A percentile compares a stretch with the other conserved stretches of the same genome.
phyloP scores from a whole-genome alignment of 2,329 filamentous ascomycete genomes.

The Passalora sequoiae region DNA sequence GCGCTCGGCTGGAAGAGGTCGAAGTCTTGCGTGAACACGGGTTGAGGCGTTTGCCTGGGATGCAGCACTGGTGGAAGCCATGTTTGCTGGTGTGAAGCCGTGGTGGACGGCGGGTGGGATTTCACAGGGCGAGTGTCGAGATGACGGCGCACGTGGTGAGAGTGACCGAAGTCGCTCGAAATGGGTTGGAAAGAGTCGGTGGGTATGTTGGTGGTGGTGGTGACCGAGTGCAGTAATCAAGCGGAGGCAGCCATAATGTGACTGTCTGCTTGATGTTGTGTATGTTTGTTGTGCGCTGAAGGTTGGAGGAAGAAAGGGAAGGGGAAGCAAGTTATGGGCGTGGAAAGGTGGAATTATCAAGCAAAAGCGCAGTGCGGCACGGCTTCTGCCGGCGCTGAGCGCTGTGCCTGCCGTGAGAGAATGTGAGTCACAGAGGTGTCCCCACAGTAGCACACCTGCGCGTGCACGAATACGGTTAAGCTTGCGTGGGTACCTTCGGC shows the following conservation, averaged over 20 bases:
- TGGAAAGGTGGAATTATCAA: too few relatives aligned
- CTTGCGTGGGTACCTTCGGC: too few relatives aligned
- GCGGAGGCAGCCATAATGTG: slow-evolving; percentile 34
- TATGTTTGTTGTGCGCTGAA: slow-evolving; percentile 7
- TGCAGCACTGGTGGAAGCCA: slow-evolving; percentile 64
- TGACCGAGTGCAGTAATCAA: slow-evolving; percentile 28
- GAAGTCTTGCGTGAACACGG: slow-evolving; percentile 60
- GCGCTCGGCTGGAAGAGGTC: slow-evolving; percentile 61
- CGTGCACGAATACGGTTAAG: too few relatives aligned
- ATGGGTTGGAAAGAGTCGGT: slow-evolving; percentile 22
- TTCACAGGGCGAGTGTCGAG: slow-evolving; percentile 49
- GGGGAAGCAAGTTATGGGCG: neutral
- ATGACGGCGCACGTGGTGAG: slow-evolving; percentile 32
- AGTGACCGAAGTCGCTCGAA: slow-evolving; percentile 31
- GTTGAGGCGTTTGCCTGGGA: slow-evolving; percentile 45
- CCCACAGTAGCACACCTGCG: too few relatives aligned
- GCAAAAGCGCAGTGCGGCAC: too few relatives aligned
- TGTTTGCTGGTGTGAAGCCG: slow-evolving; percentile 69
- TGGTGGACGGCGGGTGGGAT: slow-evolving; percentile 73
- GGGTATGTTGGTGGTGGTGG: slow-evolving; percentile 30
- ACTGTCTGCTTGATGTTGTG: slow-evolving; percentile 21
- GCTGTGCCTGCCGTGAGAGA: too few relatives aligned
- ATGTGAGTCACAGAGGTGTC: too few relatives aligned
- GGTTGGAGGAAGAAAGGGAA: neutral
- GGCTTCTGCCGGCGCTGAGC: too few relatives aligned